These are phyloP conservation scores for Talaromyces funiculosus DNA, from an alignment of 2,329 filamentous ascomycete species.

Conservation along the genomic window DNA sequence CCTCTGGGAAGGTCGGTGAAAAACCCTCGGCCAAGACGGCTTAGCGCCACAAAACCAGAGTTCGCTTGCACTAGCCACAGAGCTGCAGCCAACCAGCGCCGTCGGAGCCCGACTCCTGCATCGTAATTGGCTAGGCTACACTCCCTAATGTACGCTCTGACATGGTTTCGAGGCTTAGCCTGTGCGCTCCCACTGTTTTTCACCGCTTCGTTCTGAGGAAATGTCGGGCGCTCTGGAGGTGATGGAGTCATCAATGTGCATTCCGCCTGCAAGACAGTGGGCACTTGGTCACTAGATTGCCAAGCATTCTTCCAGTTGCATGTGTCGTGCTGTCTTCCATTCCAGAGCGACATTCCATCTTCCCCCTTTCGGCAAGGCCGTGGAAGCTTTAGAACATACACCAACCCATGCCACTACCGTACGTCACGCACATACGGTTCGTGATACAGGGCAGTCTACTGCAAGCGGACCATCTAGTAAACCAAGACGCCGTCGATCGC, in stretches of 20 bases:
- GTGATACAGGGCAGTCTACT: neutral
- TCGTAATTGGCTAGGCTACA: neutral
- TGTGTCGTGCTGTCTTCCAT: neutral
- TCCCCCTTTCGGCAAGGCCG: neutral
- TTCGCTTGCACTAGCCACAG: conserved; percentile 6
- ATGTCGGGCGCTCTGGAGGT: conserved; percentile 1
- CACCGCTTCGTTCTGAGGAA: conserved; percentile 5
- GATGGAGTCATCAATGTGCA: too few relatives aligned
- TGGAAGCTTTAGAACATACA: conserved; percentile 3
- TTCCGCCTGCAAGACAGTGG: neutral
- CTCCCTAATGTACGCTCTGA: conserved; percentile 7
- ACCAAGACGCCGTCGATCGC: neutral
- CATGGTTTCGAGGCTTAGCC: conserved; percentile 8
- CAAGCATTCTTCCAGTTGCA: neutral
- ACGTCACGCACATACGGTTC: neutral
- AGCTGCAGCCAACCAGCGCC: neutral
- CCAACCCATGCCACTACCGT: neutral
- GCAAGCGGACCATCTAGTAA: neutral
- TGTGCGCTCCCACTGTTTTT: neutral
- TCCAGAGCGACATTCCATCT: neutral
- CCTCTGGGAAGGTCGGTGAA: conserved; percentile 4
- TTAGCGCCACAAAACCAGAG: conserved; percentile 4
- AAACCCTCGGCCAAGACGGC: neutral
- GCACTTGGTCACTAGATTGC: neutral
- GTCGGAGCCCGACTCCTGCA: neutral